Base-by-base conservation (phyloP, 1,284 basidiomycete species). In the Trametes versicolor region DNA sequence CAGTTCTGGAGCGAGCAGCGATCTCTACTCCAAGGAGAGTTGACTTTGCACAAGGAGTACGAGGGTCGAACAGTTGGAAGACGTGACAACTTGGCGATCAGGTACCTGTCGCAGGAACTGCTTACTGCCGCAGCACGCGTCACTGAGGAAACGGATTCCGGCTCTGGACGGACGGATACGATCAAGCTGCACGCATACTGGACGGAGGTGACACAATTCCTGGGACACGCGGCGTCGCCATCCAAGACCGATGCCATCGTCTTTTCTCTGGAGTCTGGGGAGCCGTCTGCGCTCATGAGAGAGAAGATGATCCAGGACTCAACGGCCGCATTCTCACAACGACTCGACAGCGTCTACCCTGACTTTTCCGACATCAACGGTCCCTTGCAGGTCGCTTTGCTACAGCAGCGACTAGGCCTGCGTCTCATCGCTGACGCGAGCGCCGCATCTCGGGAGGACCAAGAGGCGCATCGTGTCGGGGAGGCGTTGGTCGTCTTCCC, bases 171-270 rank as follows among this genome's bases (percentile, higher is more conserved):
- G 81, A 29, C 66, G n/a, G 85, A 92, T 71, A 77, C 91, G 15
- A 74, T 83, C 4, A 85, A 85, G 4, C 80, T 98, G 7, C 88
- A 90, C 53, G 82, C 87, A 43, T 92, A 96, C 75, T 98, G 96
- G 89, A 82, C 87, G 19, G 97, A 99, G 75, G 84, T 96, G 7
- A 79, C 83, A 5, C 87, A 92, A 62, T 96, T 97, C 74, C 78
- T 85, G 49, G 73, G 67, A n/a, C 88, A 87, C 57, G 81, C 92
- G 12, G 71, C 88, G 8, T 74, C 82, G 5, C 66, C 79, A 4
- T 65, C 79, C n/a, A 89, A 84, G 73, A 72, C 90, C 15, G 80
- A 78, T 69, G 79, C 74, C 47, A 81, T 84, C 19, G 64, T 76
- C 36, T 65, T 45, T 25, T 73, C 75, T 19, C 71, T 88, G 21